Conservation (phyloP, 2,329 filamentous ascomycete species). For the Parafenestella ontariensis region DNA sequence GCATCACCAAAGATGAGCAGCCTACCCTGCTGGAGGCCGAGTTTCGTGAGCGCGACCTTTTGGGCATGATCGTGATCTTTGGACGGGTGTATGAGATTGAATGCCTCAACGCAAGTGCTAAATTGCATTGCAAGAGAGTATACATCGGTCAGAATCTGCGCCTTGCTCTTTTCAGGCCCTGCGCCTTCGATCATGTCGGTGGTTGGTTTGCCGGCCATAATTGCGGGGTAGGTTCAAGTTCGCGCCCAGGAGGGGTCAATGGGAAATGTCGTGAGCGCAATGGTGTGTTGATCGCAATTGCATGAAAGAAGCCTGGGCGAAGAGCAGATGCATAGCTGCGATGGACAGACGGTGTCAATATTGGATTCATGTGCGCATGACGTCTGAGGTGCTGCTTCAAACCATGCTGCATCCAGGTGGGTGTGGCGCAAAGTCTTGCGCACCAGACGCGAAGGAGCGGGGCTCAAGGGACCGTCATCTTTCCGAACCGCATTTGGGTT, state of each 20-base stretch:
- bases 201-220: slow-evolving; percentile 25
- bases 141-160: slow-evolving; percentile 49
- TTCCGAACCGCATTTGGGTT: slow-evolving; percentile 14
- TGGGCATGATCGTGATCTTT: slow-evolving; percentile 53
- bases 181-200: slow-evolving; percentile 26
- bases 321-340: not conserved
- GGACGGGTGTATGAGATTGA: slow-evolving; percentile 54
- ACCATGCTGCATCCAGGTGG: slow-evolving; percentile 17
- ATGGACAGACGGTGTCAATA: slow-evolving; percentile 13
- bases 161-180: slow-evolving; percentile 31
- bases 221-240: slow-evolving; percentile 28
- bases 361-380: slow-evolving; percentile 34
- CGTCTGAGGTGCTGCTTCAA: slow-evolving; percentile 30
- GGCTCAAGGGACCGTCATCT: slow-evolving; percentile 22
- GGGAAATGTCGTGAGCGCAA: not conserved
- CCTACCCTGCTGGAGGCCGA: slow-evolving; percentile 57
- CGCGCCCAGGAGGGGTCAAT: not conserved
- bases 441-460: slow-evolving; percentile 33
- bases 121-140: slow-evolving; percentile 54
- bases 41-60: slow-evolving; percentile 52
- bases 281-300: not conserved
- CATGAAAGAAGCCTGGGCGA: not conserved
- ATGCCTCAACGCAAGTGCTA: slow-evolving; percentile 57
- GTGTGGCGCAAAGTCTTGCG: slow-evolving; percentile 34
- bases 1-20: slow-evolving; percentile 58